A percentile compares a stretch with the other conserved stretches of the same genome.
These are phyloP conservation scores for Ceratocystis lukuohia DNA, from an alignment of 2,329 filamentous ascomycete species.

Conservation along the genomic window DNA sequence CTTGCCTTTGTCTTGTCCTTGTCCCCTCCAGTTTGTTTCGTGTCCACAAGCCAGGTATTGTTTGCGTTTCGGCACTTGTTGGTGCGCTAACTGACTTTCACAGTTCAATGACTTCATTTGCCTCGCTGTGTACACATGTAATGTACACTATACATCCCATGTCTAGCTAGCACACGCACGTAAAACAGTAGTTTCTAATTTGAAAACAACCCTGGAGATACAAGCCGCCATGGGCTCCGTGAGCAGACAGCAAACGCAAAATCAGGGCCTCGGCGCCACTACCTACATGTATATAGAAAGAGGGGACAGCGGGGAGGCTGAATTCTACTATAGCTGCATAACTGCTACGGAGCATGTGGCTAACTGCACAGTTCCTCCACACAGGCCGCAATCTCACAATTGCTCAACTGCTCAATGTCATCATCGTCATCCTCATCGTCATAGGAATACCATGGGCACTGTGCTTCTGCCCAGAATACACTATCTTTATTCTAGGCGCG, in stretches of 20 bases:
- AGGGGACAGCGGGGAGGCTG: neutral
- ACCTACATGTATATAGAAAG: neutral
- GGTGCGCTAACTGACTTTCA: no score
- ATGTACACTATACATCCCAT: no score
- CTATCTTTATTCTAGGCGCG: neutral
- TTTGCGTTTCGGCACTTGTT: no score
- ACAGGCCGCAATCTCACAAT: neutral
- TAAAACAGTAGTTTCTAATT: no score
- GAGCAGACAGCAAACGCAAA: no score
- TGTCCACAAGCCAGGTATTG: neutral
- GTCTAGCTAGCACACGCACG: no score
- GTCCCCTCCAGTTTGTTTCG: slow-evolving; percentile 4
- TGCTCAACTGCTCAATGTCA: neutral
- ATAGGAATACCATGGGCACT: neutral
- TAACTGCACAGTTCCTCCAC: neutral
- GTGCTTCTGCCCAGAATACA: neutral
- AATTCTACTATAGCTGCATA: neutral
- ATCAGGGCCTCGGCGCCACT: no score
- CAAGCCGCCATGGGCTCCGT: no score
- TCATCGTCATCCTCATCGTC: neutral
- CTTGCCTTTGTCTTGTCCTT: neutral
- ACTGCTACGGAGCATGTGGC: neutral
- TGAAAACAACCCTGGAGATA: no score
- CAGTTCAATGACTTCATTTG: no score
- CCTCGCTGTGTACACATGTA: no score